A percentile compares a stretch with the other conserved stretches of the same genome.
Evolutionary conservation across 192 early-diverging fungal genomes (phyloP).

Genomic region (Diversispora eburnea): DNA sequence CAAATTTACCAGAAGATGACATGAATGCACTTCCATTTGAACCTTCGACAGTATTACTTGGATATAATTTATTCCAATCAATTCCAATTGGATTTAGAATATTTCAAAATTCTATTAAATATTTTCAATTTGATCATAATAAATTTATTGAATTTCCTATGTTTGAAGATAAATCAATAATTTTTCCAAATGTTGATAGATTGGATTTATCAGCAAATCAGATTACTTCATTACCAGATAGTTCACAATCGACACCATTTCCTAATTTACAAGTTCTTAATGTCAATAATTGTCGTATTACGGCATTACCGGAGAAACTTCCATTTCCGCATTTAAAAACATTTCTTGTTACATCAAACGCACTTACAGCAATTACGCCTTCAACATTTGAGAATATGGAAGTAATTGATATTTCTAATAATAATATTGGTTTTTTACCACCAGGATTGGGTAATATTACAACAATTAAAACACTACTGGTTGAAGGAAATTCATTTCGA

Average conservation of each 20-base stretch:
- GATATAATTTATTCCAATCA: constrained; percentile 35
- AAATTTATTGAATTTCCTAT: constrained; percentile 44
- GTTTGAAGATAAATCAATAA: constrained; percentile 24
- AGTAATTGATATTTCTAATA: constrained; percentile 51
- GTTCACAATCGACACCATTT: constrained; percentile 33
- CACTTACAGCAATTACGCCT: constrained; percentile 39
- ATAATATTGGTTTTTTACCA: constrained; percentile 51
- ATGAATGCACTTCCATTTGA: constrained; percentile 32
- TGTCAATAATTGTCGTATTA: constrained; percentile 37
- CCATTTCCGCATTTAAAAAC: constrained; percentile 44
- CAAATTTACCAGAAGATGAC: constrained; percentile 32
- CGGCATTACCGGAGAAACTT: constrained; percentile 38
- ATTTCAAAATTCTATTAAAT: constrained; percentile 29
- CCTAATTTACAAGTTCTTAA: constrained; percentile 46
- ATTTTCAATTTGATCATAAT: constrained; percentile 51
- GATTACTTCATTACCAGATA: constrained; percentile 32
- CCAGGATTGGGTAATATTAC: constrained; percentile 45
- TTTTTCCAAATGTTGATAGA: constrained; percentile 38
- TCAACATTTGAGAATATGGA: constrained; percentile 42
- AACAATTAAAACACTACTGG: constrained; percentile 41
- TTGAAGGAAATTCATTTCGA: constrained; percentile 56
- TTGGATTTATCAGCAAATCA: constrained; percentile 48
- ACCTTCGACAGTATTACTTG: constrained; percentile 31
- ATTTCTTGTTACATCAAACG: constrained; percentile 42
- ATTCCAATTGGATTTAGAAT: constrained; percentile 31